phyloP scores from a whole-genome alignment of 371 early-diverging fungal genomes.

The Rhizopus stolonifer region DNA sequence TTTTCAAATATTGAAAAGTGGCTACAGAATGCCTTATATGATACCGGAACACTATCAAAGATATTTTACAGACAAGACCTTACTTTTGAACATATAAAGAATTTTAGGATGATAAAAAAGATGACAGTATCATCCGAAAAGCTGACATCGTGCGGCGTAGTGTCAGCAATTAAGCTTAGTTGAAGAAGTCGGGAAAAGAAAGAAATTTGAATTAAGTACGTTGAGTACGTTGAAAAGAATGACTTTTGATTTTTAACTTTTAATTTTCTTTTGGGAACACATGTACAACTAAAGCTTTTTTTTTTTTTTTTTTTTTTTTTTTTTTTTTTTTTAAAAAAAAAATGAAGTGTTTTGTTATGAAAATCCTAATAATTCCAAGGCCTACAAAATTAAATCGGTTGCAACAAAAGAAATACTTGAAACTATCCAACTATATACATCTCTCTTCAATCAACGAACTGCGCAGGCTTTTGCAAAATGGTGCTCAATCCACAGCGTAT shows the following conservation, averaged over 20 bases:
- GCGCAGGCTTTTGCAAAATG: slow-evolving; percentile 12
- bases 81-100: too few species aligned
- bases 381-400: slow-evolving; percentile 6
- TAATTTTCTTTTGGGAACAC: slow-evolving; percentile 16
- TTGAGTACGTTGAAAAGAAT: slow-evolving; percentile 5
- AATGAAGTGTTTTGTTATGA: slow-evolving; percentile 13
- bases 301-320: slow-evolving; percentile 7
- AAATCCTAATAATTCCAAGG: slow-evolving; percentile 16
- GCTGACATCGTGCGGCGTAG: too few species aligned
- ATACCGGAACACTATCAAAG: too few species aligned
- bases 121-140: too few species aligned
- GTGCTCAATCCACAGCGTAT: slow-evolving; percentile 8
- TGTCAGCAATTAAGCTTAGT: slow-evolving; percentile 4
- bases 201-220: slow-evolving; percentile 3
- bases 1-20: too few species aligned
- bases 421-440: slow-evolving; percentile 7
- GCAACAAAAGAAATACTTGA: slow-evolving; percentile 14
- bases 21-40: too few species aligned
- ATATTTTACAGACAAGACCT: too few species aligned
- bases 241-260: slow-evolving; percentile 3
- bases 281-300: slow-evolving; percentile 15
- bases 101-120: too few species aligned
- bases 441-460: slow-evolving; percentile 9
- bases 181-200: slow-evolving; percentile 6
- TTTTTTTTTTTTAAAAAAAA: too few species aligned